Evolutionary conservation across 331 rosid species (phyloP), one percentile per base, ranked within the genome.

Genomic region (Dryas integrifolia): DNA sequence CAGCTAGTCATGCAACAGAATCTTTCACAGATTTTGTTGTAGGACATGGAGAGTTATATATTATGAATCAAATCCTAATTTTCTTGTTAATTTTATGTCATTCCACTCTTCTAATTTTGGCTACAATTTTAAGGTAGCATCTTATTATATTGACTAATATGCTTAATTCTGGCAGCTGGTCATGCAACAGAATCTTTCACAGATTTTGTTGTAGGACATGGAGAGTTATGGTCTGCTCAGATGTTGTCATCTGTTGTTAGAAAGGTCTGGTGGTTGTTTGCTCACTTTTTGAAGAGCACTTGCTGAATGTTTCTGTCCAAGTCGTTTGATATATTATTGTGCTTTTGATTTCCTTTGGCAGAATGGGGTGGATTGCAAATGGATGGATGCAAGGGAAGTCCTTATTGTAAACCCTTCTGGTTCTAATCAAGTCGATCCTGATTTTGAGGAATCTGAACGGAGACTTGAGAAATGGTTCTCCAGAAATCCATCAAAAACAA

Each of bases 351-450:
- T 57, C 67, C 51, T 76, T 70, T 60, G 76, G 81, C 82, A 95
- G 98, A 87, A 74, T 70, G 97, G 96, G 72, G 44, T 70, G 47
- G 90, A 86, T 65, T 88, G 98, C 89, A 87, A 84, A 58, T 95
- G 98, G 98, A 95, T 95, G 98, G 98, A 95, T 84, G 85, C 98
- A 63, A 95, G 98, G 90, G 97, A 89, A 77, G 98, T 95, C 60
- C 92, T 95, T 65, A 81, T 95, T 77, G 98, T 95, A 39, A 88
- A 91, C 76, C 98, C 96, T 38, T 80, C 92, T 75, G 4, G 92
- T 84, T 76, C 96, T 66, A 82, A 91, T 82, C 98, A 89, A 89
- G 98, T 95, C 53, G 98, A 95, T 85, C 98, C 98, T 16, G 92
- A 89, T 81, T 88, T 81, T 63, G 65, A 65, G 71, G 92, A 84